Conservation (phyloP, 108 stramenopile species). For the Aurantiochytrium sp. region DNA sequence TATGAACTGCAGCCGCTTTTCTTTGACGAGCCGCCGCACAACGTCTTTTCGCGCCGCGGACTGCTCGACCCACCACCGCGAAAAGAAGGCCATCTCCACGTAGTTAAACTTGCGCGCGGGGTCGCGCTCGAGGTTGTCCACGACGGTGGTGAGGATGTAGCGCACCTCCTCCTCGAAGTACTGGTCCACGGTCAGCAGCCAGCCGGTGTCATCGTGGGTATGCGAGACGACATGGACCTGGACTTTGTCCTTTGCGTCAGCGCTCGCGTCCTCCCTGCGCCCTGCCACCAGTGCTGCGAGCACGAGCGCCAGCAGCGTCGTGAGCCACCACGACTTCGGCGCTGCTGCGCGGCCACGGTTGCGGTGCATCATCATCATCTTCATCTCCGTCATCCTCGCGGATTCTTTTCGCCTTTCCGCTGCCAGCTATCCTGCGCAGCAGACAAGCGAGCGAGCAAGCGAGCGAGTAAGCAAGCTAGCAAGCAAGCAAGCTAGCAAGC, state of each 20-base stretch:
- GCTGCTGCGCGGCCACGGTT: too few species aligned
- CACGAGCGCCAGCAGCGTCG: too few species aligned
- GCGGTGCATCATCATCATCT: too few species aligned
- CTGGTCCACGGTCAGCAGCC: conserved; percentile 91
- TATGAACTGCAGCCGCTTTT: conserved; percentile 73
- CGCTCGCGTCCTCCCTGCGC: too few species aligned
- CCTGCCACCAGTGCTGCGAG: too few species aligned
- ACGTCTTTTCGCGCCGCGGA: conserved; percentile 42
- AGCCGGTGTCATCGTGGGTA: conserved; percentile 16
- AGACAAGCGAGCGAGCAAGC: too few species aligned
- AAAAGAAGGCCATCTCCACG: conserved; percentile 85
- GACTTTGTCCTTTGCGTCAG: neutral
- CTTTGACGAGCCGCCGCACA: conserved; percentile 63
- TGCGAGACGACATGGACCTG: neutral
- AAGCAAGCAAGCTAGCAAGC: too few species aligned
- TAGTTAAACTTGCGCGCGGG: conserved; percentile 82
- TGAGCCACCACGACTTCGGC: too few species aligned
- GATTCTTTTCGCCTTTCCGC: too few species aligned
- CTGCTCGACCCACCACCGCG: conserved; percentile 84
- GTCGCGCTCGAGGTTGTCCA: conserved; percentile 63
- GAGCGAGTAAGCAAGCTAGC: too few species aligned
- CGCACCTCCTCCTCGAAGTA: conserved; percentile 79
- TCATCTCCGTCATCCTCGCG: too few species aligned
- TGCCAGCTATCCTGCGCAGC: too few species aligned
- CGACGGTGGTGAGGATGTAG: conserved; percentile 71